Evolutionary conservation across 306 rosid genomes (phyloP), one percentile per base, ranked within the genome.

Genomic region (Trifolium subterraneum): DNA sequence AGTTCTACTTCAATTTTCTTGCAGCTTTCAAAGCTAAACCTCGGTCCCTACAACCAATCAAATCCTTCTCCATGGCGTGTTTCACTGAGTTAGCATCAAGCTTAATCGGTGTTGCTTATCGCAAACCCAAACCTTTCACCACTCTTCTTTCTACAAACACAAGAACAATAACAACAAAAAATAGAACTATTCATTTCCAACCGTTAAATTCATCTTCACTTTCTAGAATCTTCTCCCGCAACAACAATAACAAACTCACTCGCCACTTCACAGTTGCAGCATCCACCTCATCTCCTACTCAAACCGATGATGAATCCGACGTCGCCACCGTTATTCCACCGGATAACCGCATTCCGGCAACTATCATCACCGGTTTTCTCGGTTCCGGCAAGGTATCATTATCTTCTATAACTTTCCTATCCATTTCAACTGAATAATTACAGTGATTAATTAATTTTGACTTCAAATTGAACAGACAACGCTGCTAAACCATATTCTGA

Each of bases 281-380:
- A 7, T 63, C 93, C 27, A 68, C 91, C 15, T 33, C 92, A 0
- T 75, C 93, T 16, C 77, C 95, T 2, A 81, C 93, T 22, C 90
- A 87, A 35, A 82, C 81, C 52, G 88, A 87, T 10, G 61, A 62
- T 61, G 93, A 88, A 7, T 27, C 31, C 12, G 42, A 15, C 15
- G 86, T 83, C 8, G 59, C 85, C 80, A 84, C 97, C 11, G 77
- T 63, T 71, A 90, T 88, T 78, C 95, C 90, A 0, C 92, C 89
- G 3, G 99, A 94, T 54, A 67, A 90, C 68, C 87, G 95, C 47
- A 76, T 94, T 73, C 97, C 95, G 0, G 99, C 99, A 1, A 94
- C 99, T 11, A 94, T 94, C 47, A 92, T 92, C 66, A 94, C 97
- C 64, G 96, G 99, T 6, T 94, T 94, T 72, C 84, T 94, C 66